Evolutionary conservation across 2,329 filamentous ascomycete species (phyloP).

Genomic region (Diaporthe amygdali): DNA sequence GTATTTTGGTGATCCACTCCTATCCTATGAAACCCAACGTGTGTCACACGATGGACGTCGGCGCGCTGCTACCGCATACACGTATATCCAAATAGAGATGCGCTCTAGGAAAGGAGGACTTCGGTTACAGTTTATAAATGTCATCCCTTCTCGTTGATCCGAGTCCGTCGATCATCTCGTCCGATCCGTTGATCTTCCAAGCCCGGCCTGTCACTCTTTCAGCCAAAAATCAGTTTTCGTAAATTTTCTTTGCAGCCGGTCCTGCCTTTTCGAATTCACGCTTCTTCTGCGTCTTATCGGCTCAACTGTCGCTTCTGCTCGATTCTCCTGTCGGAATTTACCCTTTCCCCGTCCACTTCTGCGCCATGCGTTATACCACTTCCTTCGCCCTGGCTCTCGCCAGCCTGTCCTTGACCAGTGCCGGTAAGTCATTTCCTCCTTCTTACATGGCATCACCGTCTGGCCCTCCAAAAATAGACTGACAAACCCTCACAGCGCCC

Average conservation of each 20-base stretch:
- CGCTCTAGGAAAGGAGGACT: background rate
- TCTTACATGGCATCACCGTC: background rate
- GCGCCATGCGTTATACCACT: conserved; percentile 14
- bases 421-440: background rate
- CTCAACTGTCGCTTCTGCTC: conserved; percentile 1
- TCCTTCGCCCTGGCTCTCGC: conserved; percentile 16
- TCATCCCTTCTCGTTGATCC: conserved; percentile 5
- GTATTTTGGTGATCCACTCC: background rate
- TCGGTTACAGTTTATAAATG: background rate
- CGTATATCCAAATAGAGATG: background rate
- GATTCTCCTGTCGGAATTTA: background rate
- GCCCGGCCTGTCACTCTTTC: conserved; percentile 8
- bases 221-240: background rate
- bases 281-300: background rate
- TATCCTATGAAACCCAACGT: conserved; percentile 8
- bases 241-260: background rate
- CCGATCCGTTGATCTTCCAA: conserved; percentile 3
- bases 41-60: background rate
- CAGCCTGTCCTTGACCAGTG: background rate
- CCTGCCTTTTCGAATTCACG: background rate
- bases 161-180: background rate
- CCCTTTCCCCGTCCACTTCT: no score
- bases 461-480: background rate
- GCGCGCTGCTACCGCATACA: background rate
- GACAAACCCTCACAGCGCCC: background rate